Conservation (phyloP, 176 grass and related monocot species). For the Alopecurus myosuroides region DNA sequence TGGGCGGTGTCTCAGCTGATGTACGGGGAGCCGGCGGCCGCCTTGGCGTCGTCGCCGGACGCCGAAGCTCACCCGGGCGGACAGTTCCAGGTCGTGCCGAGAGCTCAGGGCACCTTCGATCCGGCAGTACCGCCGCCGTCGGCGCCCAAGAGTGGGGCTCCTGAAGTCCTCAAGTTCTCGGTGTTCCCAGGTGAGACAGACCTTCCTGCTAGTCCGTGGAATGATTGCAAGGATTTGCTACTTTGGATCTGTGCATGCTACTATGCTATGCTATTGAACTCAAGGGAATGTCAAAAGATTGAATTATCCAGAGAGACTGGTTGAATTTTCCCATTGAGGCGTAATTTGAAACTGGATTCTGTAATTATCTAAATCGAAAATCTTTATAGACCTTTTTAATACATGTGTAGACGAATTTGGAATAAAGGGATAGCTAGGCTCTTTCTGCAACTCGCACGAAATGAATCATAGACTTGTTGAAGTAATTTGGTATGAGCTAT, state of each 20-base stretch:
- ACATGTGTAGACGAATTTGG: not conserved
- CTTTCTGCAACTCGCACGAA: not conserved
- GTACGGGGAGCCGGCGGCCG: slow-evolving; percentile 45
- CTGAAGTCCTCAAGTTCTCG: slow-evolving; percentile 56
- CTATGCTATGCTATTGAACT: not conserved
- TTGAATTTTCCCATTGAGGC: not conserved
- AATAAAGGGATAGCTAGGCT: not conserved
- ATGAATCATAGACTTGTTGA: not conserved
- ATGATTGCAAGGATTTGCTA: not conserved
- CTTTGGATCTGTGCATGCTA: slow-evolving; percentile 30
- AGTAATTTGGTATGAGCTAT: not conserved
- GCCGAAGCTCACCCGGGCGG: slow-evolving; percentile 23
- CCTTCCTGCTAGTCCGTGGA: not conserved
- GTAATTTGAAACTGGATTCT: not conserved
- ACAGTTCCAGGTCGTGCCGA: slow-evolving; percentile 53
- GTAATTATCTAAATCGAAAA: not conserved
- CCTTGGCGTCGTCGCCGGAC: slow-evolving; percentile 23
- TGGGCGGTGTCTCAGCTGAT: slow-evolving; percentile 62
- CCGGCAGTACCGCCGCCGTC: slow-evolving; percentile 10
- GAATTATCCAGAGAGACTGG: not conserved
- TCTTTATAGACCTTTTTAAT: not conserved
- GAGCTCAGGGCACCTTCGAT: slow-evolving; percentile 32
- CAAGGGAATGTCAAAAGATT: not conserved
- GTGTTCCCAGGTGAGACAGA: slow-evolving; percentile 57
- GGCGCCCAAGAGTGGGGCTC: slow-evolving; percentile 24